Evolutionary conservation across 2,329 filamentous ascomycete species (phyloP), one percentile per base, ranked within the genome.

Genomic region (Cordyceps militaris): DNA sequence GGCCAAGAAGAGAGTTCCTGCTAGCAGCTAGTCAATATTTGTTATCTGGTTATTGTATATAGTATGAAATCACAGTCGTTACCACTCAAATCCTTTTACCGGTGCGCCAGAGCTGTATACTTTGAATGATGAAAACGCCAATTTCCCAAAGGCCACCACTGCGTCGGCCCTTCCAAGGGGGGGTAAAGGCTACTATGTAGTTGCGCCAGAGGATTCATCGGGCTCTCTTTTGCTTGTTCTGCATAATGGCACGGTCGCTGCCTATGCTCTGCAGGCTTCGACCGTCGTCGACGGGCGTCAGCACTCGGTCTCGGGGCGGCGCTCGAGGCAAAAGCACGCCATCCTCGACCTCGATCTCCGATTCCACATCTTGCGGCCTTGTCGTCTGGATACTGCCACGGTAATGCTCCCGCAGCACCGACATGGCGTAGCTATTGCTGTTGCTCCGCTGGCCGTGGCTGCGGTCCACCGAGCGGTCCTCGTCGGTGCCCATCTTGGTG

Each of bases 181-280:
- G 9, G 21, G 6, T 42, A 36, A 19, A 42, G n/a, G 23, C 24
- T 24, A 43, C 2, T 2, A 42, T 42, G 10, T 23, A 42, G 3
- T 11, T 42, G n/a, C 10, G 7, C 24, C 28, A 44, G 7, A 11
- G 23, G 9, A 4, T 32, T 3, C n/a, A 43, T 44, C 21, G 36
- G 1, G 36, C 34, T 10, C 26, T 42, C 36, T 32, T 34, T 43
- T 50, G 36, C 8, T 21, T 43, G 11, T 42, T 40, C 5, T 13
- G 16, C 10, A 56, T 56, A 5, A 63, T 62, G 4, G 58, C 58
- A 24, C 57, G 59, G n/a, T 63, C 60, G n/a, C 61, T 63, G 19
- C 56, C 61, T 16, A 57, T 42, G 50, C 60, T 63, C 21, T 61
- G 56, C 16, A 59, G 28, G 47, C 60, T 61, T 47, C 51, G 49